These are phyloP conservation scores for Cyberlindnera mrakii DNA, from an alignment of 805 yeast species.

Conservation along the genomic window DNA sequence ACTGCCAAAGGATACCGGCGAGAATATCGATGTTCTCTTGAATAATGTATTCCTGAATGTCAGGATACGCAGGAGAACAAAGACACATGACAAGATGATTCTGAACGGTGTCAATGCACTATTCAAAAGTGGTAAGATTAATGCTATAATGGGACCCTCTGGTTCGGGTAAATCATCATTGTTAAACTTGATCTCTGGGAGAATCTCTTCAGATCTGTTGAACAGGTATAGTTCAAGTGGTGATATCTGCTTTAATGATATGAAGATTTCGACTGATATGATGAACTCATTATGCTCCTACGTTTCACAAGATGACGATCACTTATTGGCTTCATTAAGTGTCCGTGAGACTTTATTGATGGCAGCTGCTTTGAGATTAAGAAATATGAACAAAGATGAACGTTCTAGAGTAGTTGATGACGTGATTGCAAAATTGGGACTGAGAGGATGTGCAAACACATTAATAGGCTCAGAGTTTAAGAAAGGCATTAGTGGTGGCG, in stretches of 20 bases:
- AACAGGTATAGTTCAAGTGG: conserved; percentile 33
- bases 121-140: conserved; percentile 37
- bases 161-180: conserved; percentile 75
- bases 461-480: conserved; percentile 56
- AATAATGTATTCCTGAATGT: conserved; percentile 14
- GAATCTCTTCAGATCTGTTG: conserved; percentile 35
- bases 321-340: conserved; percentile 63
- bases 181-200: conserved; percentile 55
- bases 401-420: conserved; percentile 45
- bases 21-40: conserved; percentile 13
- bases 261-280: conserved; percentile 29
- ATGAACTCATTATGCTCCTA: conserved; percentile 56
- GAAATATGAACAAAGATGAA: conserved; percentile 35
- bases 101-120: conserved; percentile 16
- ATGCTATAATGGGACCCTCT: conserved; percentile 78
- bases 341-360: conserved; percentile 70
- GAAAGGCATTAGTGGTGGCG: conserved; percentile 77
- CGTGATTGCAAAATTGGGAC: conserved; percentile 62
- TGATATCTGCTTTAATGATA: conserved; percentile 36
- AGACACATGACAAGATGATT: conserved; percentile 12
- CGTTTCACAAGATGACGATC: conserved; percentile 79
- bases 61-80: conserved; percentile 2
- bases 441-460: conserved; percentile 68
- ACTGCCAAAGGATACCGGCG: conserved; percentile 1
- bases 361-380: conserved; percentile 66